Evolutionary conservation across 306 rosid species (phyloP), one percentile per base, ranked within the genome.

Genomic region (Glycyrrhiza uralensis): DNA sequence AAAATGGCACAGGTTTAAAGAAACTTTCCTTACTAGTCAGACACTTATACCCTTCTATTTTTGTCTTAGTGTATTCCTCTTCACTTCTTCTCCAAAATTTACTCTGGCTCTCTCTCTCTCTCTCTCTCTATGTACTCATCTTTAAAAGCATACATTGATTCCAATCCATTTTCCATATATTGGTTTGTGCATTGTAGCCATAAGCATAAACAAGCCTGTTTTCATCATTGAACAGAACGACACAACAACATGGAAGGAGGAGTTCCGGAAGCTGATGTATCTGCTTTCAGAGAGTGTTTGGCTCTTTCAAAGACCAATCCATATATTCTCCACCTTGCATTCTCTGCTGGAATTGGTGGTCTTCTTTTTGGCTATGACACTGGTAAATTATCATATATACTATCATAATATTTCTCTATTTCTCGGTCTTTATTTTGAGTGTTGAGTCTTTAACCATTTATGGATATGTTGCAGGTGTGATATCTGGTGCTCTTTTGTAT

Each of bases 401-500:
- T n/a, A n/a, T n/a, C n/a, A n/a, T n/a, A n/a, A n/a, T n/a, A n/a
- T n/a, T n/a, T n/a, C 1, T 11, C 17, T 52, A 15, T 36, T 13
- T n/a, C n/a, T n/a, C n/a, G n/a, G n/a, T n/a, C n/a, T n/a, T n/a
- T n/a, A n/a, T n/a, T n/a, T n/a, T n/a, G n/a, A n/a, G n/a, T n/a
- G n/a, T n/a, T n/a, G n/a, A n/a, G n/a, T 0, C 44, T 38, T 13
- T 55, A 11, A 26, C 38, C 15, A 7, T 23, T 35, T 14, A 20
- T 61, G 14, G 5, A 9, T 4, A 50, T 66, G 28, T n/a, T 78
- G 59, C 78, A 79, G 89, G 89, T 26, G 86, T 85, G 33, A 79
- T 80, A 71, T 83, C 87, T 32, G 88, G 91, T 51, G 86, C 91
- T 44, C 83, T 83, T 69, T 57, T 81, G 8, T 86, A 86, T 57